A percentile compares a stretch with the other conserved stretches of the same genome.
Conservation (phyloP, 164 flowering plant genomes). For the Euptelea pleiosperma region DNA sequence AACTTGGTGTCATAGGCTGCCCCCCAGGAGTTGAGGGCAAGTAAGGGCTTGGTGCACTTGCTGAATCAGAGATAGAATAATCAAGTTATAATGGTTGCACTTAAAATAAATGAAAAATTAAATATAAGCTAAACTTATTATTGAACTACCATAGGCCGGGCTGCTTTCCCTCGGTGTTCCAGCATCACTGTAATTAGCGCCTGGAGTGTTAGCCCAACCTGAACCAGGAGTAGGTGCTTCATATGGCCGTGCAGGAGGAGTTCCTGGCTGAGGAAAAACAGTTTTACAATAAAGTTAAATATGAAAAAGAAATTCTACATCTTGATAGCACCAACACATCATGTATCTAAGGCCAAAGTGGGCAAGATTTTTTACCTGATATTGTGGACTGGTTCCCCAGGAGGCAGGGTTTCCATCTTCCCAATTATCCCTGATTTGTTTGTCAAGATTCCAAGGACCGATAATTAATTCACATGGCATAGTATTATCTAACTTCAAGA, state of each 20-base stretch:
- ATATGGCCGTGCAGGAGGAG: slow-evolving; percentile 72
- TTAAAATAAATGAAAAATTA: no score
- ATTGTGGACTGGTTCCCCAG: slow-evolving; percentile 84
- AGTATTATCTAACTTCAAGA: no score
- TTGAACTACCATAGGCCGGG: slow-evolving; percentile 77
- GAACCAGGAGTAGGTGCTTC: slow-evolving; percentile 98
- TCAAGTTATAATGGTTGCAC: no score
- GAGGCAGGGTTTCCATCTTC: slow-evolving; percentile 90
- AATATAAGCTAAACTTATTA: no score
- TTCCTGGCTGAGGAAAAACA: slow-evolving; percentile 58
- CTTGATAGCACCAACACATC: background rate
- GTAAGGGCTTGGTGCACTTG: slow-evolving; percentile 90
- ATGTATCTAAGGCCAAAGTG: background rate
- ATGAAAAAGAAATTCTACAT: background rate
- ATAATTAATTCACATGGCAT: no score
- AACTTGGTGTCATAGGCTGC: slow-evolving; percentile 88
- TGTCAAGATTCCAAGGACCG: background rate
- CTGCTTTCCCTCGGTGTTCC: slow-evolving; percentile 80
- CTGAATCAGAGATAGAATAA: slow-evolving; percentile 45
- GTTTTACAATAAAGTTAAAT: background rate
- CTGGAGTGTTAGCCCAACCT: slow-evolving; percentile 82
- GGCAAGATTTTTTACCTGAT: slow-evolving; percentile 54
- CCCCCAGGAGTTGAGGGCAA: slow-evolving; percentile 93
- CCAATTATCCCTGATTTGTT: slow-evolving; percentile 68
- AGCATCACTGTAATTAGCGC: slow-evolving; percentile 75